Evolutionary conservation across 208 protist genomes (phyloP).

Genomic region (Paratrypanosoma confusum): DNA sequence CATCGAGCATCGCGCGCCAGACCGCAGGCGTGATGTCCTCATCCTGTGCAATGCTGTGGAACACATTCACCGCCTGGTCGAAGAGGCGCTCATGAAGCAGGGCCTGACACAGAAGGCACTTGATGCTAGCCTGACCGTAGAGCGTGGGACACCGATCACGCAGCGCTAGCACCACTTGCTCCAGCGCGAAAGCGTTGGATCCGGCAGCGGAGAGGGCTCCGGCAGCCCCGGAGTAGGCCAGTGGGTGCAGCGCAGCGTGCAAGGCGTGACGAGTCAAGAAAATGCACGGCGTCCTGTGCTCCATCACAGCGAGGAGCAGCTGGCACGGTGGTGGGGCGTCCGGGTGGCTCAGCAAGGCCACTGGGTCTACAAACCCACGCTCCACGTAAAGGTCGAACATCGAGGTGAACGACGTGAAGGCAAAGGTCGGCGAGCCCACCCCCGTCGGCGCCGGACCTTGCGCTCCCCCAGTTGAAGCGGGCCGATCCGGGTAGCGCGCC

Average conservation of each 20-base stretch:
- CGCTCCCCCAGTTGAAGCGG: too few species aligned
- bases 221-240: not conserved
- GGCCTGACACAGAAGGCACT: slow-evolving; percentile 37
- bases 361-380: slow-evolving; percentile 25
- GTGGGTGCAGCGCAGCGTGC: slow-evolving; percentile 4
- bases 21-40: slow-evolving; percentile 38
- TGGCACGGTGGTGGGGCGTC: slow-evolving; percentile 46
- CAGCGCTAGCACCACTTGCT: slow-evolving; percentile 10
- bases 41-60: slow-evolving; percentile 24
- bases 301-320: slow-evolving; percentile 35
- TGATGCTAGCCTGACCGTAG: slow-evolving; percentile 26
- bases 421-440: too few species aligned
- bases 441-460: too few species aligned
- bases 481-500: too few species aligned
- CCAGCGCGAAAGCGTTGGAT: slow-evolving; percentile 14
- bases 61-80: slow-evolving; percentile 28
- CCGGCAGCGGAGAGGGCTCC: slow-evolving; percentile 5
- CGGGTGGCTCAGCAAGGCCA: slow-evolving; percentile 36
- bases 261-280: slow-evolving; percentile 32
- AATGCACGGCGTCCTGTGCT: slow-evolving; percentile 29
- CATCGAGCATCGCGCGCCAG: slow-evolving; percentile 35
- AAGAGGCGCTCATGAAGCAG: slow-evolving; percentile 28
- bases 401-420: slow-evolving; percentile 28
- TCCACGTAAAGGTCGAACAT: slow-evolving; percentile 53
- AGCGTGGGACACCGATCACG: slow-evolving; percentile 13